These are phyloP conservation scores for Cutaneotrichosporon mucoides DNA, from an alignment of 1,284 basidiomycete species.

Conservation along the genomic window DNA sequence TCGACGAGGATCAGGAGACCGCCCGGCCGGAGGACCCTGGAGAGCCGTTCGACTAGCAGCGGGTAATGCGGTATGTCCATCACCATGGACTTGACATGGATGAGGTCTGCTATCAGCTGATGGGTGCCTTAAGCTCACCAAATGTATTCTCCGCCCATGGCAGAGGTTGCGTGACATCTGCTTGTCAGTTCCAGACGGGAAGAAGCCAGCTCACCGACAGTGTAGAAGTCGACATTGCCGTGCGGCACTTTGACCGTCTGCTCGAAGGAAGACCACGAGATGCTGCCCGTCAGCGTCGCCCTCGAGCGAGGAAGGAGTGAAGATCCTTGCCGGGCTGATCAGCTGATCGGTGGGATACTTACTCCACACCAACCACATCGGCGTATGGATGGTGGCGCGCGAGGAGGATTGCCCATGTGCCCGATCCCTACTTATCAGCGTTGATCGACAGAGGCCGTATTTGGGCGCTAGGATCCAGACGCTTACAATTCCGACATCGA, in stretches of 20 bases:
- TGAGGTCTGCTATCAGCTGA: slow-evolving; percentile 33
- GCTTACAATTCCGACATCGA: slow-evolving; percentile 39
- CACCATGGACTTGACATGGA: slow-evolving; percentile 41
- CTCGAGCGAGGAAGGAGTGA: no score
- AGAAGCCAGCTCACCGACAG: slow-evolving; percentile 26
- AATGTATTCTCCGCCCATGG: slow-evolving; percentile 29
- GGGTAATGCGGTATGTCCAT: slow-evolving; percentile 35
- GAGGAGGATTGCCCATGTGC: slow-evolving; percentile 29
- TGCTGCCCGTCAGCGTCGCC: slow-evolving; percentile 16
- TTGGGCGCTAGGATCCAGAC: background rate
- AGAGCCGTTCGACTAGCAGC: slow-evolving; percentile 33
- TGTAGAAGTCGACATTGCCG: slow-evolving; percentile 41
- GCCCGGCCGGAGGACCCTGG: slow-evolving; percentile 32
- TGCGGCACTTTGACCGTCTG: slow-evolving; percentile 13
- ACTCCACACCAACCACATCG: slow-evolving; percentile 41
- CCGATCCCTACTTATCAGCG: slow-evolving; percentile 18
- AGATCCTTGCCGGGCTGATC: no score
- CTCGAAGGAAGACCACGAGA: slow-evolving; percentile 28
- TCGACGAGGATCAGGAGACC: slow-evolving; percentile 44
- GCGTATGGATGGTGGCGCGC: slow-evolving; percentile 32
- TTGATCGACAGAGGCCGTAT: slow-evolving; percentile 9
- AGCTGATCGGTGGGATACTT: slow-evolving; percentile 8
- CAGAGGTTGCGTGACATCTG: slow-evolving; percentile 30
- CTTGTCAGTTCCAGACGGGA: background rate
- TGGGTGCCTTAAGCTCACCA: slow-evolving; percentile 17